Evolutionary conservation across 2,329 filamentous ascomycete species (phyloP), one percentile per base, ranked within the genome.

Genomic region (Ambrosiella xylebori): DNA sequence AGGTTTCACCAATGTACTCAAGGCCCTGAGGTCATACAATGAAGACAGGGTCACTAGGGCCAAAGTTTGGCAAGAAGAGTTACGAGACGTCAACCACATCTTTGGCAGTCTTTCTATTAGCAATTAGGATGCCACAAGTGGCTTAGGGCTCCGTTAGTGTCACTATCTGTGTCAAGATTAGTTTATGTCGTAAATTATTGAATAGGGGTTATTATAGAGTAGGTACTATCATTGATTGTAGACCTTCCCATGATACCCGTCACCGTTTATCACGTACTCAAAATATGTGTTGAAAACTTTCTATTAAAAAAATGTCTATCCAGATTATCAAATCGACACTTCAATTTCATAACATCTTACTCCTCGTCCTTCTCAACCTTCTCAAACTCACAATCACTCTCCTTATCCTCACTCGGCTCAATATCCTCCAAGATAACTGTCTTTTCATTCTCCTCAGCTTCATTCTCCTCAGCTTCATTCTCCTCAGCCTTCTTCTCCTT

Each of bases 21-120:
- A 82, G 56, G 84, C 79, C 57, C 82, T 95, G 61, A 84, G 90
- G 17, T 78, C 81, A 47, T 90, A 95, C 69, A 87, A 89, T 36
- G 82, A 87, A 64, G 87, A 93, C 63, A 80, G 88, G 53, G 86
- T 81, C 61, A 73, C 78, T 7, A 79, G 74, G 17, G 79, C 78
- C 0, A 73, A 75, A n/a, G 75, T 76, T 15, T 70, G 75, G 1
- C 73, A 74, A 6, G 81, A 87, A 65, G 85, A 84, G 63, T 69
- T 93, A 17, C 79, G 82, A 51, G 84, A 91, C 64, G 82, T 93
- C 69, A 83, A 51, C 35, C 47, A 51, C 9, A 51, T 51, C 4
- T 35, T 51, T 35, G 47, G 47, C 47, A 51, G 47, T 36, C 17
- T 36, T 11, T 19, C 8, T n/a, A 51, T 51, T 51, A 36, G 17